Evolutionary conservation across 208 protist species (phyloP).

Genomic region (Acanthamoeba lenticulata): DNA sequence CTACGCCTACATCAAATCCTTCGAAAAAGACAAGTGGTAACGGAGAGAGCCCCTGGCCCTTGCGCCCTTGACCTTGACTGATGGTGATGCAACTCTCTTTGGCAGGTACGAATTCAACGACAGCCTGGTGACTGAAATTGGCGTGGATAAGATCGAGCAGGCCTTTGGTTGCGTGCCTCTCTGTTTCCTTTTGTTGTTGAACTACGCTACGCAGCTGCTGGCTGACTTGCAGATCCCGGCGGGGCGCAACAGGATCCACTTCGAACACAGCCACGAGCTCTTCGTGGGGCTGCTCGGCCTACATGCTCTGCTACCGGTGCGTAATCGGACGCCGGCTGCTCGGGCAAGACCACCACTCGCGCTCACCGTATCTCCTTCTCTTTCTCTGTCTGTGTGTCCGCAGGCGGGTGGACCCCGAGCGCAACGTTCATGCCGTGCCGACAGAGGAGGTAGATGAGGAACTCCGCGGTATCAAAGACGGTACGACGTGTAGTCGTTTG

Average conservation of each 20-base stretch:
- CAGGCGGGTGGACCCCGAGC: background rate
- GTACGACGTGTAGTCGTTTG: background rate
- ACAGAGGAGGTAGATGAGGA: background rate
- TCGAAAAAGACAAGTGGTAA: slow-evolving; percentile 70
- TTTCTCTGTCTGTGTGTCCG: background rate
- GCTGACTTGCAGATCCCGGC: too few relatives aligned
- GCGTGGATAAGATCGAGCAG: background rate
- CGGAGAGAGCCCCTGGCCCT: background rate
- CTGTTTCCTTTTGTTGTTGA: background rate
- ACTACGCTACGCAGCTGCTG: background rate
- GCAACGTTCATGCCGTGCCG: background rate
- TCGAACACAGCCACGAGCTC: too few relatives aligned
- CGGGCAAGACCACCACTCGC: background rate
- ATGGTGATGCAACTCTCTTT: background rate
- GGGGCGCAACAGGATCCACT: too few relatives aligned
- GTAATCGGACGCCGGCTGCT: background rate
- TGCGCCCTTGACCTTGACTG: background rate
- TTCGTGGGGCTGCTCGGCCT: background rate
- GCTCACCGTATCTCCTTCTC: background rate
- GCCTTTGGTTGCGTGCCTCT: background rate
- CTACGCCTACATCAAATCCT: slow-evolving; percentile 72
- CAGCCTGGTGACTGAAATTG: background rate
- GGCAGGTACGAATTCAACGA: slow-evolving; percentile 62
- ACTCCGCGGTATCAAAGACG: background rate
- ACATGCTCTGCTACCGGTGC: slow-evolving; percentile 45